Evolutionary conservation across 2,329 filamentous ascomycete species (phyloP), one percentile per base, ranked within the genome.

Genomic region (Monosporascus sp.): DNA sequence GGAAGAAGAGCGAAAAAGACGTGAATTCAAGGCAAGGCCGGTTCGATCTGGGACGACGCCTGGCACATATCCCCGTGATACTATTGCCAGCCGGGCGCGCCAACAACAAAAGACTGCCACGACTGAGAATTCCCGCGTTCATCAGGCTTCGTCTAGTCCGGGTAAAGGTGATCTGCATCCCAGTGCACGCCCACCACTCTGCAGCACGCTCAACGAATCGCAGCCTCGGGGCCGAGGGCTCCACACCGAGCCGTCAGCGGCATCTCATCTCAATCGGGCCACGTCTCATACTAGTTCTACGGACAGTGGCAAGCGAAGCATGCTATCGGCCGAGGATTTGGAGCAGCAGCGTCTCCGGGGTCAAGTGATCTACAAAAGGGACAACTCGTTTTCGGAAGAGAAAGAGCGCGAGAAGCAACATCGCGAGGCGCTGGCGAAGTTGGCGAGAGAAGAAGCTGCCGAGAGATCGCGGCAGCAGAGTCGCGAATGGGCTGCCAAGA

Each of bases 1-100:
- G 60, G 82, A 85, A 58, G 82, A 84, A 58, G 79, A 83, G 55
- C 77, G 73, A 24, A 81, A 75, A 65, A 76, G 77, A 52, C 79
- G 83, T 52, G 81, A 85, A 61, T 86, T 86, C 72, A 87, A 84
- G 65, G 83, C 83, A 6, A 76, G 76, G 37, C 83, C 83, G 18
- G 64, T 82, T 38, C 77, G 77, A 43, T 68, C 72, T 50, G 77
- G 72, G 51, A 63, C 73, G 18, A 68, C 67, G 8, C 68, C 72
- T 2, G 67, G 68, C 46, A 65, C 73, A 6, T 57, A 73, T 5
- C 80, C 81, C 39, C 80, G 82, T 25, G 81, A 82, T 47, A 85
- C 81, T 11, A 66, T 77, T 58, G 70, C 82, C 39, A 86, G 83
- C 65, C 78, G 78, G 37, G 79, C 77, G 43, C 76, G 82, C 20